Base-by-base conservation (phyloP, 2,329 filamentous ascomycete genomes). In the Nigrospora sphaerica region DNA sequence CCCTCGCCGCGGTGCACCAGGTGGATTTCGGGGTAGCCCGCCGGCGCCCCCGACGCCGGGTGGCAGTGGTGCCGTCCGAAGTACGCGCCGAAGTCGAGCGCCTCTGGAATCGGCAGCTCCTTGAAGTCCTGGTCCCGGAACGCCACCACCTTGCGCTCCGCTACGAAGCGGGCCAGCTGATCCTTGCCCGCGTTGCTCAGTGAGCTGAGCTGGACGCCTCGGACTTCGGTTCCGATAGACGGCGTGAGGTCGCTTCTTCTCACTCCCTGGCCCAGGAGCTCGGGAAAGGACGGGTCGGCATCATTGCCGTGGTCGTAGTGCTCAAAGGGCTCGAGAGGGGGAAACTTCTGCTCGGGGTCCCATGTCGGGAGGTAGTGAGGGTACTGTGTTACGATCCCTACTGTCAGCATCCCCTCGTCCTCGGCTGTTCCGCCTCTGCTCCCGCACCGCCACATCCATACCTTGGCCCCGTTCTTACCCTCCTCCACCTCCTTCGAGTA, bases 61-160 rank as follows among this genome's bases (percentile, higher is more conserved):
- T 92, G 88, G 48, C 92, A 87, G 67, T 93, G 88, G 55, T 86
- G 85, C 10, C 85, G 81, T 40, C 88, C 88, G 58, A 90, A 93
- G 68, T 91, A 90, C 44, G 78, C 74, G 42, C 81, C 86, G 52
- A 81, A 83, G 17, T 84, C 74, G 34, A 89, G 71, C 2, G 84
- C 86, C 10, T 87, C 74, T 28, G 78, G 63, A 57, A 91, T 89
- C 9, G 85, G 77, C 12, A 89, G 72, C 52, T 86, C 73, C 35
- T 80, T 80, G 53, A 85, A 82, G 62, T 91, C 84, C 60, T 91
- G 87, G 57, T 82, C 74, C 19, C 86, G 80, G 74, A 92, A 91
- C 32, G 83, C 81, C 14, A 89, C 85, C 6, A 91, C 85, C 60
- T 89, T 90, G 59, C 85, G 80, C 66, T 88, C 76, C 12, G 87